Percentiles rank a stretch among this genome's conserved stretches.
Evolutionary conservation across 805 yeast genomes (phyloP).

Genomic region (Pichia californica): DNA sequence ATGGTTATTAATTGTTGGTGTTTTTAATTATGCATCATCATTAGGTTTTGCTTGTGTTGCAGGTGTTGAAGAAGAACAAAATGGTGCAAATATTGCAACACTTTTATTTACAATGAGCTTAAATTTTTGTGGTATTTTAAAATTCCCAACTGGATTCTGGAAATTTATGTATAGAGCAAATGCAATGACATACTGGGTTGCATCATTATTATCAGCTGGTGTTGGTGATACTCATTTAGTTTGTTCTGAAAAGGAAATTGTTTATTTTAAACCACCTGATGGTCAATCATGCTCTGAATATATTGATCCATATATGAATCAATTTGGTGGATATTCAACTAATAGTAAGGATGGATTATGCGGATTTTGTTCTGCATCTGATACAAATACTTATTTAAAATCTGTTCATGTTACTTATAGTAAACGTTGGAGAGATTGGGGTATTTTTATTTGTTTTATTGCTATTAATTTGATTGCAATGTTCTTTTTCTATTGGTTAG

Average conservation of each 20-base stretch:
- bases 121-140: conserved; percentile 75
- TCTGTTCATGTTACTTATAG: conserved; percentile 35
- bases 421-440: conserved; percentile 60
- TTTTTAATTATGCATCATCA: conserved; percentile 49
- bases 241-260: conserved; percentile 45
- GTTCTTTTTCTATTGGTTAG: conserved; percentile 43
- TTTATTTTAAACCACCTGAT: conserved; percentile 42
- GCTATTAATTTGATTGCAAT: conserved; percentile 34
- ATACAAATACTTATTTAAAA: conserved; percentile 55
- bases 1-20: conserved; percentile 37
- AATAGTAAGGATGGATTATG: conserved; percentile 48
- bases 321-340: conserved; percentile 42
- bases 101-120: conserved; percentile 55
- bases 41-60: conserved; percentile 56
- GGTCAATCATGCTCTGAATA: conserved; percentile 55
- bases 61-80: conserved; percentile 50
- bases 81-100: conserved; percentile 57
- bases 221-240: conserved; percentile 42
- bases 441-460: conserved; percentile 46
- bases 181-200: conserved; percentile 63
- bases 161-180: conserved; percentile 68
- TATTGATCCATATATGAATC: conserved; percentile 33
- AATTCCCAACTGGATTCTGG: conserved; percentile 64
- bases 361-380: conserved; percentile 48
- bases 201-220: conserved; percentile 48